A percentile compares a stretch with the other conserved stretches of the same genome.
These are phyloP conservation scores for Globisporangium cystogenes DNA, from an alignment of 352 stramenopile genomes.

Conservation along the genomic window DNA sequence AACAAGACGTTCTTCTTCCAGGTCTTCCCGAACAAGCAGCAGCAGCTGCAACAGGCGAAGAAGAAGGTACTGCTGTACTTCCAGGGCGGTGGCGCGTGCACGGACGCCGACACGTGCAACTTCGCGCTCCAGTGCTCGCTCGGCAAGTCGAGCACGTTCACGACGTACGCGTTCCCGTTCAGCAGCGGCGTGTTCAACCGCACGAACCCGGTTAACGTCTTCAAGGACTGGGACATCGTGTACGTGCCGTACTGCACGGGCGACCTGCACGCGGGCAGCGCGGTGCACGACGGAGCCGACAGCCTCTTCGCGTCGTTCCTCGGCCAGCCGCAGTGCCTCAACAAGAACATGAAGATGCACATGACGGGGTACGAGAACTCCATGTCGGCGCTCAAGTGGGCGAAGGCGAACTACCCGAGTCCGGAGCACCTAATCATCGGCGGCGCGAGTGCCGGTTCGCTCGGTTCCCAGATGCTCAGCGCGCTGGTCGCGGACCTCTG, in stretches of 20 bases:
- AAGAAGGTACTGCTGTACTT: slow-evolving; percentile 58
- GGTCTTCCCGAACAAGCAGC: slow-evolving; percentile 7
- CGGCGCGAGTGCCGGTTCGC: slow-evolving; percentile 43
- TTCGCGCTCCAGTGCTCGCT: slow-evolving; percentile 52
- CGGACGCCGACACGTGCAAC: slow-evolving; percentile 47
- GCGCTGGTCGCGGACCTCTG: slow-evolving; percentile 41
- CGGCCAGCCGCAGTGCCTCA: slow-evolving; percentile 18
- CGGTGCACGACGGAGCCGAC: slow-evolving; percentile 8
- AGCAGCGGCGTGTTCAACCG: slow-evolving; percentile 44
- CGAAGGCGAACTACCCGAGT: slow-evolving; percentile 46
- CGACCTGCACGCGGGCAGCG: slow-evolving; percentile 56
- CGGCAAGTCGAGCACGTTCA: not conserved
- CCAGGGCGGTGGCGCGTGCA: slow-evolving; percentile 51
- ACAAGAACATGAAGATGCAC: slow-evolving; percentile 36
- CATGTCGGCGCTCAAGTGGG: slow-evolving; percentile 51
- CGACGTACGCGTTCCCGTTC: slow-evolving; percentile 21
- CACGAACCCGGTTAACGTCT: slow-evolving; percentile 44
- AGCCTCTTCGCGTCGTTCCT: slow-evolving; percentile 13
- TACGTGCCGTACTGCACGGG: slow-evolving; percentile 70
- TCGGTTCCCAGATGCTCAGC: slow-evolving; percentile 42
- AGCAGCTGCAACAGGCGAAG: slow-evolving; percentile 16
- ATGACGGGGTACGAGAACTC: slow-evolving; percentile 67
- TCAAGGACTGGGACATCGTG: slow-evolving; percentile 71
- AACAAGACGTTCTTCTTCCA: slow-evolving; percentile 31
- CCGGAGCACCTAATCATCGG: slow-evolving; percentile 43